phyloP scores from a whole-genome alignment of 2,329 filamentous ascomycete genomes.

The Dendrostoma leiphaemia region DNA sequence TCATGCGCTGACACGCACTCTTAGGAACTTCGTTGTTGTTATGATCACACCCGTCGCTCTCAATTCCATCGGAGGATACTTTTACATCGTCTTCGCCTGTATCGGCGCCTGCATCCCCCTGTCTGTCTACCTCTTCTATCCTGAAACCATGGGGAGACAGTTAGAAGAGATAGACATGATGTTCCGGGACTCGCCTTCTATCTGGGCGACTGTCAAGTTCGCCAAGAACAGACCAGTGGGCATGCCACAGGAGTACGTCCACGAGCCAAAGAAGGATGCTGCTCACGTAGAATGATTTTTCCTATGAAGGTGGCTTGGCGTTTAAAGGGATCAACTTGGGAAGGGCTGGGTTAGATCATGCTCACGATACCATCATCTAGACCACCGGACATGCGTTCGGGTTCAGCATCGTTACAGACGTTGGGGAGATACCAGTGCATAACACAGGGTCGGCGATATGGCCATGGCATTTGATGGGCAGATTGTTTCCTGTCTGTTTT shows the following conservation, averaged over 20 bases:
- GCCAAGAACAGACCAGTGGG: slow-evolving; percentile 31
- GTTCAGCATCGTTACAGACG: too few relatives aligned
- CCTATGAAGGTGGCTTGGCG: neutral
- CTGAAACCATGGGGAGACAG: slow-evolving; percentile 49
- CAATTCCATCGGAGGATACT: slow-evolving; percentile 48
- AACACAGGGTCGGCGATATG: too few relatives aligned
- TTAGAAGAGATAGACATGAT: slow-evolving; percentile 45
- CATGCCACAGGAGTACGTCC: slow-evolving; percentile 17
- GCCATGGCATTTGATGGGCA: too few relatives aligned
- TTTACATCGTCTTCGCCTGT: slow-evolving; percentile 49
- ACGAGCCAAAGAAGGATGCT: slow-evolving; percentile 8
- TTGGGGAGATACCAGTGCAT: too few relatives aligned
- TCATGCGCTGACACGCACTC: neutral
- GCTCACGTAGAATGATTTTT: slow-evolving; percentile 9
- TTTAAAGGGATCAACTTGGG: too few relatives aligned
- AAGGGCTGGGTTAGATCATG: too few relatives aligned
- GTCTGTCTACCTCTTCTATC: slow-evolving; percentile 43
- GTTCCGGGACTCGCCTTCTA: slow-evolving; percentile 39
- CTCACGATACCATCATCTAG: neutral
- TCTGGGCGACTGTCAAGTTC: slow-evolving; percentile 34
- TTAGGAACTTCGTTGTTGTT: slow-evolving; percentile 42
- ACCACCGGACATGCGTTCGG: too few relatives aligned
- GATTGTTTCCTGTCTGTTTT: too few relatives aligned
- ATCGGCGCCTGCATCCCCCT: slow-evolving; percentile 44
- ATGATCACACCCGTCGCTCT: slow-evolving; percentile 47